phyloP scores from a whole-genome alignment of 2,329 filamentous ascomycete genomes.

The Orbilia blumenaviensis region DNA sequence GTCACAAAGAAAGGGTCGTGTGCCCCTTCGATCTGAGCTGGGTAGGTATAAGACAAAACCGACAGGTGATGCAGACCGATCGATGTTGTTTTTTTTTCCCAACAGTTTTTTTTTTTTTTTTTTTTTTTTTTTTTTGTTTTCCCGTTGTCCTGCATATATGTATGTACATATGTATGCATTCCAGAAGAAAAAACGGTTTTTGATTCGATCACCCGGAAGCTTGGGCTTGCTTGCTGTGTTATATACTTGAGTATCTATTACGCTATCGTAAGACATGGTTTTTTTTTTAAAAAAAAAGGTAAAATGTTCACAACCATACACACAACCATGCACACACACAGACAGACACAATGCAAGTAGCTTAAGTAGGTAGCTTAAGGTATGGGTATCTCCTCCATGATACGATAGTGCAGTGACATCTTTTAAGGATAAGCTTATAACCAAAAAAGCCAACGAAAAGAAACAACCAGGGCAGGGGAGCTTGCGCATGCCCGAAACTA shows the following conservation, averaged over 20 bases:
- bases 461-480: no score
- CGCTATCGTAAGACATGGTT: slow-evolving; percentile 42
- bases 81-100: slow-evolving; percentile 12
- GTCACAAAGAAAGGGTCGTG: slow-evolving; percentile 34
- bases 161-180: no score
- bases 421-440: slow-evolving; percentile 34
- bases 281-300: no score
- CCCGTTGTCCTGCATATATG: no score
- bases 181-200: slow-evolving; percentile 2
- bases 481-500: slow-evolving; percentile 33
- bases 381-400: slow-evolving; percentile 4
- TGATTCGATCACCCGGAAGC: slow-evolving; percentile 14
- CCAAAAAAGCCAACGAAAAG: no score
- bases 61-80: slow-evolving; percentile 13
- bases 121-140: background rate
- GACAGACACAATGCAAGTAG: background rate
- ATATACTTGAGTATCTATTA: slow-evolving; percentile 18
- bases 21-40: slow-evolving; percentile 16
- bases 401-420: slow-evolving; percentile 28
- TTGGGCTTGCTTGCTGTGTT: no score
- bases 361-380: background rate
- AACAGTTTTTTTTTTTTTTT: slow-evolving; percentile 23
- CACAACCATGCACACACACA: no score
- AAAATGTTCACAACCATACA: no score
- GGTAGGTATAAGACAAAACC: slow-evolving; percentile 10